Percentiles rank a stretch among this genome's conserved stretches.
These are phyloP conservation scores for Rauvolfia tetraphylla DNA, from an alignment of 257 asterid genomes.

Conservation along the genomic window DNA sequence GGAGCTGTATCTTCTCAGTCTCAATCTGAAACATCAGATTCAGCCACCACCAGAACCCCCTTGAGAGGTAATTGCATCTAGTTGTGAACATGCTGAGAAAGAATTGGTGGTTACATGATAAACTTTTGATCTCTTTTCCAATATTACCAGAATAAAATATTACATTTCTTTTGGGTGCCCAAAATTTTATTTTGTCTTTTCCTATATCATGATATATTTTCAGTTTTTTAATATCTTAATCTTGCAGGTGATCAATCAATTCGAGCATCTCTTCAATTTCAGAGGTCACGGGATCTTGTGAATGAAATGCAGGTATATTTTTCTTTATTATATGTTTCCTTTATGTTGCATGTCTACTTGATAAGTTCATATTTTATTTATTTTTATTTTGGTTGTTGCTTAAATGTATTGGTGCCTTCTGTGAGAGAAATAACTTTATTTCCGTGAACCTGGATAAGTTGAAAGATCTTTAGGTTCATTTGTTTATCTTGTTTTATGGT, in stretches of 20 bases:
- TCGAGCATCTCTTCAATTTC: conserved; percentile 24
- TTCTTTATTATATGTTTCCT: not conserved
- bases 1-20: conserved; percentile 18
- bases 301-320: conserved; percentile 25
- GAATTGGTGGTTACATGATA: not conserved
- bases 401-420: conserved; percentile 7
- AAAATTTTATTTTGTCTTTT: not conserved
- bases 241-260: conserved; percentile 18
- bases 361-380: not conserved
- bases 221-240: not conserved
- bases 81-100: not conserved
- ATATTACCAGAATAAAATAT: not conserved
- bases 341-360: not conserved
- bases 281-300: conserved; percentile 18
- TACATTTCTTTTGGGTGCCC: not conserved
- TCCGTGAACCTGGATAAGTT: conserved; percentile 22
- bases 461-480: not conserved
- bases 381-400: not conserved
- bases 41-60: conserved; percentile 16
- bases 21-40: conserved; percentile 6
- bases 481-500: not conserved
- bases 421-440: conserved; percentile 21
- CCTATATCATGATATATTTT: not conserved
- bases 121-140: not conserved
- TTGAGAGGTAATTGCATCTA: conserved; percentile 20